phyloP scores from a whole-genome alignment of 2,329 filamentous ascomycete genomes.

The Ceratocystis destructans region DNA sequence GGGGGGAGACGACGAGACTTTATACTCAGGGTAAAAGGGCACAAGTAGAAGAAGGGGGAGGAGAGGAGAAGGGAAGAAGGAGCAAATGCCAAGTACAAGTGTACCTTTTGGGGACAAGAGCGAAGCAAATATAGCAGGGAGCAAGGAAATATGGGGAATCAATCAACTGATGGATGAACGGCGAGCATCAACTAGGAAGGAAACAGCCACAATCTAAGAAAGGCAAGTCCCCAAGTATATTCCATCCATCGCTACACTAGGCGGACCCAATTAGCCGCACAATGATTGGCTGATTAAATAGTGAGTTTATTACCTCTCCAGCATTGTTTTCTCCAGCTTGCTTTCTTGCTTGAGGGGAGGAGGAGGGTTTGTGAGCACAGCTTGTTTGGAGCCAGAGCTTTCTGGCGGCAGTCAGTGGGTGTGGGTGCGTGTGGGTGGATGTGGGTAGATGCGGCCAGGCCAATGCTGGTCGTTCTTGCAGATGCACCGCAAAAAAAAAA shows the following conservation, averaged over 20 bases:
- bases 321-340: neutral
- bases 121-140: conserved; percentile 8
- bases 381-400: conserved; percentile 1
- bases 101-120: neutral
- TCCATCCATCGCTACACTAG: neutral
- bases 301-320: neutral
- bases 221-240: neutral
- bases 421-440: neutral
- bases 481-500: neutral
- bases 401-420: neutral
- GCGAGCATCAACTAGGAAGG: neutral
- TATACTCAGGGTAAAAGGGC: neutral
- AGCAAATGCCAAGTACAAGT: neutral
- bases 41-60: neutral
- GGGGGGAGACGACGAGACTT: neutral
- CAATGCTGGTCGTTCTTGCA: neutral
- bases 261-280: neutral
- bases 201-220: neutral
- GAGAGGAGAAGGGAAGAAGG: neutral
- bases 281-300: neutral
- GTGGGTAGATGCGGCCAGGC: too few species aligned
- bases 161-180: neutral
- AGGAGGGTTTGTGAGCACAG: neutral
- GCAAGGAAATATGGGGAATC: conserved; percentile 4
- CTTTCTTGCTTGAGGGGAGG: neutral